Conservation (phyloP, 257 asterid species). For the Solanum boliviense region DNA sequence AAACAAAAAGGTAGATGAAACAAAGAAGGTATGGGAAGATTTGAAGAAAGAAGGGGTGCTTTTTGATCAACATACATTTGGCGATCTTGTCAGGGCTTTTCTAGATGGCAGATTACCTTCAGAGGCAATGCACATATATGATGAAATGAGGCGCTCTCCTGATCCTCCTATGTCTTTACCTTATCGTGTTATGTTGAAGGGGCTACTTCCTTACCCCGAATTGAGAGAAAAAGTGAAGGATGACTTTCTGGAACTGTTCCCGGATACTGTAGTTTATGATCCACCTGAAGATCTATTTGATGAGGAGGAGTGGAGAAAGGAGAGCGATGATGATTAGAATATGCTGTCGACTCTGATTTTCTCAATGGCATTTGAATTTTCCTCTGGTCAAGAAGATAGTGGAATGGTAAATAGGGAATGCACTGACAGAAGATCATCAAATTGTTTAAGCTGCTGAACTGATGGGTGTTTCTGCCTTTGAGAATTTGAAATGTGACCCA, state of each 20-base stretch:
- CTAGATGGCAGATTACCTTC: constrained; percentile 47
- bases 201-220: constrained; percentile 66
- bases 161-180: constrained; percentile 76
- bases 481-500: not conserved
- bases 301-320: constrained; percentile 31
- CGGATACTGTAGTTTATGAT: constrained; percentile 68
- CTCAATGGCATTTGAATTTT: not conserved
- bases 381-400: not conserved
- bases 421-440: not conserved
- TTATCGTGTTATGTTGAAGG: constrained; percentile 76
- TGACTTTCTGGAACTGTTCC: constrained; percentile 79
- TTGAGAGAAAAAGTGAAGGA: constrained; percentile 85
- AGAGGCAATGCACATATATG: constrained; percentile 74
- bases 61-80: constrained; percentile 93
- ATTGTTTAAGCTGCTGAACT: not conserved
- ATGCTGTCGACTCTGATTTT: not conserved
- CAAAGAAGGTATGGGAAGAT: constrained; percentile 71
- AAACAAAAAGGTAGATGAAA: constrained; percentile 58
- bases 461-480: not conserved
- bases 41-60: constrained; percentile 60
- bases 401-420: not conserved
- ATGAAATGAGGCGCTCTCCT: constrained; percentile 80
- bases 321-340: constrained; percentile 37
- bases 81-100: constrained; percentile 85
- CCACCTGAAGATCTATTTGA: constrained; percentile 73